A percentile compares a stretch with the other conserved stretches of the same genome.
phyloP scores from a whole-genome alignment of 1,284 basidiomycete genomes.

The Cryptococcus jaspeensis region DNA sequence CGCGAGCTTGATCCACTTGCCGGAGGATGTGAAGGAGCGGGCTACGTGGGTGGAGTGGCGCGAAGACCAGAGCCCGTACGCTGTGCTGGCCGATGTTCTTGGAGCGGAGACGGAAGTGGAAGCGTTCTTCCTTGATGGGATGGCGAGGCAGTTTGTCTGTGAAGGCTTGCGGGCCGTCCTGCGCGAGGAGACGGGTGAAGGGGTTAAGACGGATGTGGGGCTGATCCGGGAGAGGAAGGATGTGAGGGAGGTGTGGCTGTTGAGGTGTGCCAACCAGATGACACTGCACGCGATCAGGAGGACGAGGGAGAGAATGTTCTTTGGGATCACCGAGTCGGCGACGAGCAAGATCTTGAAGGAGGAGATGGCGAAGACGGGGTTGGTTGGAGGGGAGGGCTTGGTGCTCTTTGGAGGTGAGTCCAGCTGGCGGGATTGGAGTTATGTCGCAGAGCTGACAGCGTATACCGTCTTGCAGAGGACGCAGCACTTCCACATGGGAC shows the following conservation, averaged over 20 bases:
- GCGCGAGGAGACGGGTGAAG: slow-evolving; percentile 51
- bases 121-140: slow-evolving; percentile 63
- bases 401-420: slow-evolving; percentile 73
- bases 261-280: slow-evolving; percentile 78
- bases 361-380: slow-evolving; percentile 61
- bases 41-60: slow-evolving; percentile 67
- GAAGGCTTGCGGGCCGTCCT: slow-evolving; percentile 52
- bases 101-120: slow-evolving; percentile 9
- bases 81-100: slow-evolving; percentile 57
- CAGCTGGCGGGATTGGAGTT: neutral
- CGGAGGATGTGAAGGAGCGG: slow-evolving; percentile 46
- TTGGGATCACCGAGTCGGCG: slow-evolving; percentile 74
- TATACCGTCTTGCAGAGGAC: slow-evolving; percentile 58
- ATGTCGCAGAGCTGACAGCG: neutral
- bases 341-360: slow-evolving; percentile 59
- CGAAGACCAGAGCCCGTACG: slow-evolving; percentile 70
- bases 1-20: slow-evolving; percentile 59
- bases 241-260: slow-evolving; percentile 64
- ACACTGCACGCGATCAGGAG: slow-evolving; percentile 68
- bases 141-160: slow-evolving; percentile 57
- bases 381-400: slow-evolving; percentile 61
- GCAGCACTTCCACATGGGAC: slow-evolving; percentile 80
- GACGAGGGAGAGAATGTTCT: slow-evolving; percentile 61
- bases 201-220: slow-evolving; percentile 56
- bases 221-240: slow-evolving; percentile 72